Evolutionary conservation across 176 grass and related monocot species (phyloP), one percentile per base, ranked within the genome.

Genomic region (Tuctoria greenei): DNA sequence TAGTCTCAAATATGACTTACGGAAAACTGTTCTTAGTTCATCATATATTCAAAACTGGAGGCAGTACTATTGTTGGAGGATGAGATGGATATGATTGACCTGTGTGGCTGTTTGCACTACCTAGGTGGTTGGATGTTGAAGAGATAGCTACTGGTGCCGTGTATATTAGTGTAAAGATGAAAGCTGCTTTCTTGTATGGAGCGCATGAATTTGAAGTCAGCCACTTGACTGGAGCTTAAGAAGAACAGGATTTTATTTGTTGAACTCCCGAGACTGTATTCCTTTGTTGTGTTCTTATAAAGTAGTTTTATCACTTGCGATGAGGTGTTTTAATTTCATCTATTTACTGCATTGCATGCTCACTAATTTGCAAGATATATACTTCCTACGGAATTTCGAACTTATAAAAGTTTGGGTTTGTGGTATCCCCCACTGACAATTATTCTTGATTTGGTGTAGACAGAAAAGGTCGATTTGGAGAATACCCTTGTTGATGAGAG

Each of bases 391-490:
- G n/a, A 38, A 45, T 2, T 64, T 65, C 79, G 31, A 16, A 69
- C 66, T 23, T 75, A 1, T 28, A 69, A 5, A 18, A n/a, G 38
- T 52, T 64, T 79, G 39, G 1, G 45, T 24, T 20, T 71, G 27
- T 3, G 6, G 59, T 40, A 41, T 72, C 20, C 15, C 66, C 40
- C 72, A 67, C 71, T 86, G 72, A 73, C 34, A 16, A 63, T 47
- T 79, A 3, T 75, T 73, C 12, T 79, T 86, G 60, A 55, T 77
- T 95, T 87, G 35, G 52, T 95, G 60, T 90, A 99, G 96, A 95
- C 96, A 90, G 96, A 99, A 92, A 99, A 99, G 66, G 96, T 99
- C 4, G 96, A 99, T 85, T 88, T 99, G 89, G 96, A 99, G 92
- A 99, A 99, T 80, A 99, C 96, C 45, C 87, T 99, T 31, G 96